These are phyloP conservation scores for Penicillium antarcticum DNA, from an alignment of 495 filamentous ascomycete species.

Conservation along the genomic window DNA sequence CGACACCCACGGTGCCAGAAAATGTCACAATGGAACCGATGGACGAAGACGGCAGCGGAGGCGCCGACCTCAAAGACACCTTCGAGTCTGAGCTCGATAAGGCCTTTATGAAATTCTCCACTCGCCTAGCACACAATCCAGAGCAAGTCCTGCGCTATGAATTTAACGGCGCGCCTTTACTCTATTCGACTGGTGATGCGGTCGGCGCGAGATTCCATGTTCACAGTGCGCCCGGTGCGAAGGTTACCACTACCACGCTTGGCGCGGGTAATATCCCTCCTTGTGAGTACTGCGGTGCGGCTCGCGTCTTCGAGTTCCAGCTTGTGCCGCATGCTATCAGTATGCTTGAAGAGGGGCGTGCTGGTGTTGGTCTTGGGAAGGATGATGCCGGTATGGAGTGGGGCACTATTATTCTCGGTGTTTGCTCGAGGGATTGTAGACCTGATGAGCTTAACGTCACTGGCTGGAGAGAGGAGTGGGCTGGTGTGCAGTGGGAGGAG, in stretches of 20 bases:
- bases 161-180: conserved; percentile 72
- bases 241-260: conserved; percentile 23
- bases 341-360: conserved; percentile 78
- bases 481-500: conserved; percentile 97
- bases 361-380: conserved; percentile 52
- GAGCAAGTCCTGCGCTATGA: conserved; percentile 94
- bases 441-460: conserved; percentile 47
- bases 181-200: conserved; percentile 73
- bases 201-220: conserved; percentile 63
- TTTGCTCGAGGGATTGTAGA: conserved; percentile 71
- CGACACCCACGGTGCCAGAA: conserved; percentile 38
- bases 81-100: conserved; percentile 84
- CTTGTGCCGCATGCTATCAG: conserved; percentile 86
- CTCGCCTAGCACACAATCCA: conserved; percentile 83
- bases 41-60: conserved; percentile 43
- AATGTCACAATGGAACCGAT: conserved; percentile 57
- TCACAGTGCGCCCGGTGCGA: conserved; percentile 14
- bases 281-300: conserved; percentile 70
- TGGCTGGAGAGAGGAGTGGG: conserved; percentile 91
- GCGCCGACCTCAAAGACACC: conserved; percentile 73
- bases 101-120: conserved; percentile 86
- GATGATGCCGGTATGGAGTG: conserved; percentile 90
- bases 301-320: conserved; percentile 87
- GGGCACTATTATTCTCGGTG: conserved; percentile 91
- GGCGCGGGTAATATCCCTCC: conserved; percentile 55